Conservation (phyloP, 129 eudicot species). For the Gnaphalium uliginosum region DNA sequence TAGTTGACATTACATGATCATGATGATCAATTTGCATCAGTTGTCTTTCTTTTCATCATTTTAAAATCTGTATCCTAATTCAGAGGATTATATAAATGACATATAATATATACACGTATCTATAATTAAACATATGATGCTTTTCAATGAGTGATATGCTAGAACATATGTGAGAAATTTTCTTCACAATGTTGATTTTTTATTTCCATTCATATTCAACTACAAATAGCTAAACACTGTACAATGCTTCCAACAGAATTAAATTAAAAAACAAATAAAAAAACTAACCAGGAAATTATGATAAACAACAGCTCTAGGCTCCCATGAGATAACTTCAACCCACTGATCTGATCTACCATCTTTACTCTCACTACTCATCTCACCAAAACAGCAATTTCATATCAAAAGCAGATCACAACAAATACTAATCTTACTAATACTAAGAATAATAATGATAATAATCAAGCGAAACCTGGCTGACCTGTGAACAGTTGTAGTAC, state of each 20-base stretch:
- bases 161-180: background rate
- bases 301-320: conserved; percentile 80
- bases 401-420: conserved; percentile 29
- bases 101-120: background rate
- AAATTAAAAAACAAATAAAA: background rate
- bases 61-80: background rate
- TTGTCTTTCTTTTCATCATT: too few species aligned
- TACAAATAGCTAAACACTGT: background rate
- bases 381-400: conserved; percentile 18
- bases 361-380: conserved; percentile 37
- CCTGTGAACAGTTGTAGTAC: conserved; percentile 41
- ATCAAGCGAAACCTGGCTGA: conserved; percentile 4
- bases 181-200: background rate
- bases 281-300: conserved; percentile 72
- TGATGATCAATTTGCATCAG: too few species aligned
- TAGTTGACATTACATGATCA: too few species aligned
- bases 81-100: background rate
- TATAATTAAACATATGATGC: background rate
- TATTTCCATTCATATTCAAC: background rate
- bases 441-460: too few species aligned
- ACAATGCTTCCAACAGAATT: background rate
- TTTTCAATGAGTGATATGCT: background rate
- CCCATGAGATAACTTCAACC: conserved; percentile 95
- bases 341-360: conserved; percentile 74
- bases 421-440: background rate